Evolutionary conservation across 108 stramenopile genomes (phyloP).

Genomic region (Pseudonitzschia pungens): DNA sequence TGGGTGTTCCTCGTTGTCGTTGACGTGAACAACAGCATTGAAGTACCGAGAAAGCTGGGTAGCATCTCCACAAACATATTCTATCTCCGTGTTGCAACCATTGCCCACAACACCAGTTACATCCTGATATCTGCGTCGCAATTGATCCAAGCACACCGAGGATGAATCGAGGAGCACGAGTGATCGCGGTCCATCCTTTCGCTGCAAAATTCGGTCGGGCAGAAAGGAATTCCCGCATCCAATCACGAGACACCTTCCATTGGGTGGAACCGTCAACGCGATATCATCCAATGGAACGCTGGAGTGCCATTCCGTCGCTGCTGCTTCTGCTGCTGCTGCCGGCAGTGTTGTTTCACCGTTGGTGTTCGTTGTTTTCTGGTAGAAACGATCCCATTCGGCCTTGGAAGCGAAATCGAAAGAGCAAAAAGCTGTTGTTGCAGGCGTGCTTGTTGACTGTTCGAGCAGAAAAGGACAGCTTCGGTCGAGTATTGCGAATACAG

Average conservation of each 20-base stretch:
- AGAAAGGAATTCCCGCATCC: constrained; percentile 69
- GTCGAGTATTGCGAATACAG: neutral
- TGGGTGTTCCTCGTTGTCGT: constrained; percentile 1
- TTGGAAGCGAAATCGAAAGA: constrained; percentile 62
- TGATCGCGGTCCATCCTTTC: constrained; percentile 16
- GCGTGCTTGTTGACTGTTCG: neutral
- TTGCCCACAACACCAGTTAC: neutral
- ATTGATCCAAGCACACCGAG: constrained; percentile 56
- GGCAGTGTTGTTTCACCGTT: neutral
- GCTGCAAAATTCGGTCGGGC: constrained; percentile 46
- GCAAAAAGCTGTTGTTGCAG: neutral
- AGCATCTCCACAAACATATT: constrained; percentile 74
- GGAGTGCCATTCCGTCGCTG: constrained; percentile 72
- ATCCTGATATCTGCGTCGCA: constrained; percentile 31
- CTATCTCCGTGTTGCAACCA: constrained; percentile 17
- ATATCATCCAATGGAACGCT: constrained; percentile 55
- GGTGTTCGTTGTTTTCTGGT: constrained; percentile 23
- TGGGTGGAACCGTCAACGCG: constrained; percentile 41
- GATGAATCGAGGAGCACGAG: constrained; percentile 69
- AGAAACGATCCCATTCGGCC: constrained; percentile 66
- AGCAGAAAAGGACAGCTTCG: neutral
- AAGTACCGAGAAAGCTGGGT: constrained; percentile 36
- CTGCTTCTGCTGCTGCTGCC: constrained; percentile 46
- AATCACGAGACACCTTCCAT: constrained; percentile 45
- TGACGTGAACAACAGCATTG: neutral